Conservation (phyloP, 2,329 filamentous ascomycete species). For the Thelonectria discophora region DNA sequence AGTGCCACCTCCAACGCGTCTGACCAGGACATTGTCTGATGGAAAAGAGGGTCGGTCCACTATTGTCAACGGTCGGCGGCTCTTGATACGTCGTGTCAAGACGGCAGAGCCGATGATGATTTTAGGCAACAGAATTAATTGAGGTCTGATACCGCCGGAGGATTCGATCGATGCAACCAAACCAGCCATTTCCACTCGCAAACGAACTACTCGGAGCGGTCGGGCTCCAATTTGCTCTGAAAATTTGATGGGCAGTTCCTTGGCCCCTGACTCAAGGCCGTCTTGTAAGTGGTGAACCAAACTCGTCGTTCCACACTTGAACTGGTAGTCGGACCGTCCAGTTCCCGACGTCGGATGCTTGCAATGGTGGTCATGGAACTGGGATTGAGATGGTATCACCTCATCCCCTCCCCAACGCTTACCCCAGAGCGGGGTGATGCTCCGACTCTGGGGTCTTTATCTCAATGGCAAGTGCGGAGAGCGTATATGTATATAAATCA, state of each 20-base stretch:
- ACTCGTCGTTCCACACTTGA: not conserved
- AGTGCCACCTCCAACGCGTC: not conserved
- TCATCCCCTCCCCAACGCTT: not conserved
- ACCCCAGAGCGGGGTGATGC: slow-evolving; percentile 2
- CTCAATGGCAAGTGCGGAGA: not conserved
- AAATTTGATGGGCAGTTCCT: not conserved
- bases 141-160: too few relatives aligned
- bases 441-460: not conserved
- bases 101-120: not conserved
- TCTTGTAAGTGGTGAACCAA: not conserved
- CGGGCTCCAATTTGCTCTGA: not conserved
- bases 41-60: not conserved
- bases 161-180: not conserved
- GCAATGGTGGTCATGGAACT: not conserved
- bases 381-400: not conserved
- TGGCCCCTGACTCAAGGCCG: not conserved
- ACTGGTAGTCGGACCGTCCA: not conserved
- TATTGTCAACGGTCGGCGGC: not conserved
- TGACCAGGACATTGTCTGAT: not conserved
- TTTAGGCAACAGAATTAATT: slow-evolving; percentile 1
- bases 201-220: not conserved
- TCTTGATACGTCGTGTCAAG: not conserved
- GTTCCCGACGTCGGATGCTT: not conserved
- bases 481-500: not conserved
- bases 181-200: not conserved